Percentiles rank a stretch among this genome's conserved stretches.
Evolutionary conservation across 1,284 basidiomycete species (phyloP).

Genomic region (Omphalotus olearius): DNA sequence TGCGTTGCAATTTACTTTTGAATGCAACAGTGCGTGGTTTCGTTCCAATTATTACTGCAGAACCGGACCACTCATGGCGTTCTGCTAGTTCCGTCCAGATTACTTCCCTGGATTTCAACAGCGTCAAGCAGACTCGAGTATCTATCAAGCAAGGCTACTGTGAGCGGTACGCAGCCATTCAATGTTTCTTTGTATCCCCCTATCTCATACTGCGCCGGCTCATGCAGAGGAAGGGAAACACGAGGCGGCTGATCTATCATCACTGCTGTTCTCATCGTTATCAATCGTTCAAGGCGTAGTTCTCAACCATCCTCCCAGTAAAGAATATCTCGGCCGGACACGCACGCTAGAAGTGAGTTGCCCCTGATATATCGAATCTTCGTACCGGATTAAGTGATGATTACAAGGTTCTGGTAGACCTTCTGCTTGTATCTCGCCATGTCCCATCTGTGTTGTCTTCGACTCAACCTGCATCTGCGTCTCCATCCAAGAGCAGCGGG

Average conservation of each 20-base stretch:
- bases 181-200: not conserved
- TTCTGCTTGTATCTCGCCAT: conserved; percentile 69
- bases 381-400: conserved; percentile 1
- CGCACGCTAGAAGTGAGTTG: conserved; percentile 66
- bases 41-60: not conserved
- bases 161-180: conserved; percentile 29
- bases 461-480: conserved; percentile 9
- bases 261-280: conserved; percentile 54
- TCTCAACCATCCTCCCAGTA: conserved; percentile 66
- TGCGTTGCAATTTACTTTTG: conserved; percentile 67
- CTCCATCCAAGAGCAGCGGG: conserved; percentile 3
- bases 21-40: conserved; percentile 63
- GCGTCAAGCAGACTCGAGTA: conserved; percentile 38
- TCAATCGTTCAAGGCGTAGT: conserved; percentile 78
- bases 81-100: conserved; percentile 51
- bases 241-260: conserved; percentile 39
- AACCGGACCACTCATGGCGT: not conserved
- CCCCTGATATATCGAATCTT: not conserved
- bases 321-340: conserved; percentile 64
- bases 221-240: conserved; percentile 40
- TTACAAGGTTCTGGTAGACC: conserved; percentile 56
- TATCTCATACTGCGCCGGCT: not conserved
- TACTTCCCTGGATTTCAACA: conserved; percentile 50
- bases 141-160: conserved; percentile 30
- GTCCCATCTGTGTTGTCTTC: conserved; percentile 29